Evolutionary conservation across 768 basidiomycete genomes (phyloP).

Genomic region (Boletus sp.): DNA sequence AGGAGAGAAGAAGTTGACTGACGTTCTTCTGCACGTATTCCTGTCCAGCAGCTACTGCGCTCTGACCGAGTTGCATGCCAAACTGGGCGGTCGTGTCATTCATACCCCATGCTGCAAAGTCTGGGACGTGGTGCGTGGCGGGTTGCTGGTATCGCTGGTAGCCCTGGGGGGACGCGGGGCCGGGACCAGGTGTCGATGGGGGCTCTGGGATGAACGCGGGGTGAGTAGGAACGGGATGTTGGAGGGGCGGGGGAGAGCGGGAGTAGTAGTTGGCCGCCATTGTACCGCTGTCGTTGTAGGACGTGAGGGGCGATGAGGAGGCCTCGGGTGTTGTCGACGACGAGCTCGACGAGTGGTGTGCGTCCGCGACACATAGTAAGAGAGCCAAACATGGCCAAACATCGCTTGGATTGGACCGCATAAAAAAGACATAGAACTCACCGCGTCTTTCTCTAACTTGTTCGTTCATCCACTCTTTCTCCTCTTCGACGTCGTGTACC

Average conservation of each 20-base stretch:
- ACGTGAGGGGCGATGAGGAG: not conserved
- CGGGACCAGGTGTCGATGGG: slow-evolving; percentile 67
- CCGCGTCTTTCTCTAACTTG: slow-evolving; percentile 1
- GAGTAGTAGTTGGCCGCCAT: slow-evolving; percentile 38
- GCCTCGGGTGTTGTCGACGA: not conserved
- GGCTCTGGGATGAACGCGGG: slow-evolving; percentile 84
- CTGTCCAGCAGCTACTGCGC: slow-evolving; percentile 89
- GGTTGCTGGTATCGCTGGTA: slow-evolving; percentile 37
- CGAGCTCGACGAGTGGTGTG: not conserved
- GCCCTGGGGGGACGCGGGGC: slow-evolving; percentile 60
- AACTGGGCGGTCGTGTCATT: slow-evolving; percentile 93
- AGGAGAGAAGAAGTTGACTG: slow-evolving; percentile 25
- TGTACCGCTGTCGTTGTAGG: not conserved
- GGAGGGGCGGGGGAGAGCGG: slow-evolving; percentile 72
- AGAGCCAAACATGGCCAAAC: slow-evolving; percentile 18
- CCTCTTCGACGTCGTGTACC: slow-evolving; percentile 5
- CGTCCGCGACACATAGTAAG: not conserved
- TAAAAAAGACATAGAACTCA: slow-evolving; percentile 15
- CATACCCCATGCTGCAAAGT: slow-evolving; percentile 76
- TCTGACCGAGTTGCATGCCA: slow-evolving; percentile 92
- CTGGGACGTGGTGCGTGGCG: slow-evolving; percentile 36
- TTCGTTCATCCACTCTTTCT: slow-evolving; percentile 19
- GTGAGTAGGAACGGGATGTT: slow-evolving; percentile 86
- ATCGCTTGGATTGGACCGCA: slow-evolving; percentile 2
- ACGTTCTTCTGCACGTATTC: slow-evolving; percentile 96